A percentile compares a stretch with the other conserved stretches of the same genome.
These are phyloP conservation scores for Pisolithus tinctorius DNA, from an alignment of 768 basidiomycete species.

Conservation along the genomic window DNA sequence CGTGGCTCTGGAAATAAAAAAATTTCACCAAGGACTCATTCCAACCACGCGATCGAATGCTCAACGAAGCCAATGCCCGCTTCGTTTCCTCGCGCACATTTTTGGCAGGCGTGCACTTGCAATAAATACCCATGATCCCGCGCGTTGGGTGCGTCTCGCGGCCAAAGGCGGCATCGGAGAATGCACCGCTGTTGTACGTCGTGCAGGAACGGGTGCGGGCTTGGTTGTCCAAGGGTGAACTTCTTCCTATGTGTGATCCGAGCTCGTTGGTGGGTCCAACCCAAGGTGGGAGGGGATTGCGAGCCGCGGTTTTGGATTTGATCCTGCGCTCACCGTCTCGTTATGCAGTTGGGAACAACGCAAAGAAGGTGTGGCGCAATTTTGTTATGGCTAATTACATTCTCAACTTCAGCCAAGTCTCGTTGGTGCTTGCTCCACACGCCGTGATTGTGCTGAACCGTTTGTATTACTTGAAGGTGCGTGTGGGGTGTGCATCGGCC, in stretches of 20 bases:
- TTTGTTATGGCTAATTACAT: too few relatives aligned
- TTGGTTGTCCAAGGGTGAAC: constrained; percentile 77
- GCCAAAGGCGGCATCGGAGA: constrained; percentile 80
- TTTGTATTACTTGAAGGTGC: constrained; percentile 72
- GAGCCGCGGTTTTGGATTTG: too few relatives aligned
- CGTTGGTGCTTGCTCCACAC: not conserved
- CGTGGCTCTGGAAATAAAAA: too few relatives aligned
- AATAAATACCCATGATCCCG: constrained; percentile 69
- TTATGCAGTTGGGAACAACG: too few relatives aligned
- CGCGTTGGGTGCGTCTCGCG: constrained; percentile 80
- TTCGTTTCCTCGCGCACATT: too few relatives aligned
- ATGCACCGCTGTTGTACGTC: constrained; percentile 59
- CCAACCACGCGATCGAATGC: too few relatives aligned
- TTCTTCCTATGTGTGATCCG: not conserved
- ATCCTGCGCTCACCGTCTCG: too few relatives aligned
- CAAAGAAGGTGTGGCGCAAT: too few relatives aligned
- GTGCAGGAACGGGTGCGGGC: constrained; percentile 61
- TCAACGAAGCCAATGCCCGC: too few relatives aligned
- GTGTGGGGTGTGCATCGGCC: constrained; percentile 11
- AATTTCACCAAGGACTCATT: too few relatives aligned
- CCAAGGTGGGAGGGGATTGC: too few relatives aligned
- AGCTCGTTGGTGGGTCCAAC: not conserved
- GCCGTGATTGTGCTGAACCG: constrained; percentile 85
- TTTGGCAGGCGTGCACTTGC: not conserved
- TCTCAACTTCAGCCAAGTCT: too few relatives aligned